A percentile compares a stretch with the other conserved stretches of the same genome.
Evolutionary conservation across 768 basidiomycete species (phyloP).

Genomic region (Tulasnella sp.): DNA sequence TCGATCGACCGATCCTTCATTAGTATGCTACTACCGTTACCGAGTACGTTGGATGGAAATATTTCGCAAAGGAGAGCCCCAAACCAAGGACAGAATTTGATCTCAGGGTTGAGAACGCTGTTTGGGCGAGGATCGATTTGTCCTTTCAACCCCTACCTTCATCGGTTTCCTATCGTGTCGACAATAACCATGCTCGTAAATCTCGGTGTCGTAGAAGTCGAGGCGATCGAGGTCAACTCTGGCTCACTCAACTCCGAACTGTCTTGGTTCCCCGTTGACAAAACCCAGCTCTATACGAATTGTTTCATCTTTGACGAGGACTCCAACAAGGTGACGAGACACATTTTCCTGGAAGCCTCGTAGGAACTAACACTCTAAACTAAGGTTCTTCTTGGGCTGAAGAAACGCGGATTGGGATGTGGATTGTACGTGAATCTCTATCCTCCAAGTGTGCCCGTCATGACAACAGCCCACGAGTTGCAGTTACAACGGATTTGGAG

Average conservation of each 20-base stretch:
- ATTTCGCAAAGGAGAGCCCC: no score
- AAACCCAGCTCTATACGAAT: conserved; percentile 2
- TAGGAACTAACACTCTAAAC: background rate
- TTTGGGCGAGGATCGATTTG: no score
- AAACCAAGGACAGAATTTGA: no score
- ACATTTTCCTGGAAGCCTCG: no score
- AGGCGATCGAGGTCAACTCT: background rate
- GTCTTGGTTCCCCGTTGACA: background rate
- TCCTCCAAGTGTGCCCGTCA: background rate
- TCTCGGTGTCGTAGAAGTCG: background rate
- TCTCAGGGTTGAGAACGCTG: no score
- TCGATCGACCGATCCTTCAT: no score
- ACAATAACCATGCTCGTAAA: background rate
- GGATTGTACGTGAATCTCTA: conserved; percentile 18
- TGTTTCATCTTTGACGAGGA: background rate
- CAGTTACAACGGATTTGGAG: conserved; percentile 87
- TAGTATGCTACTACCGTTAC: no score
- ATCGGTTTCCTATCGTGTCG: background rate
- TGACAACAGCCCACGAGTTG: background rate
- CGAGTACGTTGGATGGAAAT: no score
- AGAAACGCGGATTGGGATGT: conserved; percentile 36
- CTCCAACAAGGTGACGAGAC: background rate
- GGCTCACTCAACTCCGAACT: background rate
- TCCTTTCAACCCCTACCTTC: background rate
- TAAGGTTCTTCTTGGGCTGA: conserved; percentile 35